Evolutionary conservation across 306 rosid species (phyloP).

Genomic region (Abrus precatorius): DNA sequence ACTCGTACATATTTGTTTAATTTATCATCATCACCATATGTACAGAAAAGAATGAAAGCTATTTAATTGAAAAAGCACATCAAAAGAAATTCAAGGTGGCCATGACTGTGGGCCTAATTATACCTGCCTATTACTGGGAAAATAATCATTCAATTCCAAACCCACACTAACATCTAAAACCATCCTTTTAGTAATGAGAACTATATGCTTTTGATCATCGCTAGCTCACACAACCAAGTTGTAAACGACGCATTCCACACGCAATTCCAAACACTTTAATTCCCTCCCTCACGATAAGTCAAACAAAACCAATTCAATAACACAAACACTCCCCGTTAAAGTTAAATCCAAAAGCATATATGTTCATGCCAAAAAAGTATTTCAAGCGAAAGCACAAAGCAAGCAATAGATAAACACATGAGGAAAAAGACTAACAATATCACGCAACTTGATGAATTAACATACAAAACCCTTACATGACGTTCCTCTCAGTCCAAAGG

Average conservation of each 20-base stretch:
- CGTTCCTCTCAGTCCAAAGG: slow-evolving; percentile 78
- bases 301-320: slow-evolving; percentile 44
- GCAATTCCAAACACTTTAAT: slow-evolving; percentile 49
- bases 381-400: slow-evolving; percentile 15
- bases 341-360: slow-evolving; percentile 29
- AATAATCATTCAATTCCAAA: slow-evolving; percentile 36
- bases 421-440: not conserved
- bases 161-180: slow-evolving; percentile 49
- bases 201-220: slow-evolving; percentile 35
- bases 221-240: slow-evolving; percentile 39
- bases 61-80: slow-evolving; percentile 33
- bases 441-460: not conserved
- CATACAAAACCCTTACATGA: slow-evolving; percentile 58
- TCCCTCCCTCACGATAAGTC: slow-evolving; percentile 51
- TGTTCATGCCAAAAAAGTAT: slow-evolving; percentile 15
- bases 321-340: slow-evolving; percentile 43
- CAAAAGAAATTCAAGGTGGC: slow-evolving; percentile 48
- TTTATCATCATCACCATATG: slow-evolving; percentile 15
- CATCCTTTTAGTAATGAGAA: slow-evolving; percentile 53
- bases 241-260: slow-evolving; percentile 60
- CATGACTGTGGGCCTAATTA: slow-evolving; percentile 39
- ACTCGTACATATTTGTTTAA: not conserved
- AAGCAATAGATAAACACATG: slow-evolving; percentile 6
- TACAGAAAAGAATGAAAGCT: not conserved
- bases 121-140: slow-evolving; percentile 21